Percentiles rank a stretch among this genome's conserved stretches.
phyloP scores from a whole-genome alignment of 345 rosid genomes.

The Odontarrhena argentea region DNA sequence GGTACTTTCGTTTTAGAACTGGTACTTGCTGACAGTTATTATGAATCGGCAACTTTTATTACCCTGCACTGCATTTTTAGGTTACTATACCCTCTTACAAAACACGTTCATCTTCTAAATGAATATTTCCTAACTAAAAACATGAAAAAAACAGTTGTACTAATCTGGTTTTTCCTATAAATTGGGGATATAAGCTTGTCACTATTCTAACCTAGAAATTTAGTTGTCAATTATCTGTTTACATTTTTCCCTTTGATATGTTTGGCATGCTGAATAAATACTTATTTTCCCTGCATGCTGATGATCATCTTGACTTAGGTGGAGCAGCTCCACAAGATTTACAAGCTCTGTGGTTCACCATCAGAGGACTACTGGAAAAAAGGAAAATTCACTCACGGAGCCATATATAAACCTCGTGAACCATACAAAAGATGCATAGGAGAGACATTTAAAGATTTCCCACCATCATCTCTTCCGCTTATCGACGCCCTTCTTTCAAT shows the following conservation, averaged over 20 bases:
- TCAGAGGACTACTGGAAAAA: conserved; percentile 97
- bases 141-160: background rate
- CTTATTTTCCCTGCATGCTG: background rate
- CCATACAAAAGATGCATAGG: conserved; percentile 82
- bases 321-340: conserved; percentile 95
- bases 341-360: conserved; percentile 98
- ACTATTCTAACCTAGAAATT: background rate
- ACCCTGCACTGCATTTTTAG: conserved; percentile 1
- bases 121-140: background rate
- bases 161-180: background rate
- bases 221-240: background rate
- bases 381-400: conserved; percentile 91
- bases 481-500: conserved; percentile 90
- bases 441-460: conserved; percentile 89
- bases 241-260: background rate
- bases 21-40: background rate
- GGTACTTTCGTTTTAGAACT: background rate
- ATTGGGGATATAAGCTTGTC: background rate
- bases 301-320: conserved; percentile 50
- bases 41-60: background rate
- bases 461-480: conserved; percentile 75
- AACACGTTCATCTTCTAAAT: background rate
- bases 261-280: background rate
- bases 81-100: background rate
- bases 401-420: conserved; percentile 90